Evolutionary conservation across 805 yeast species (phyloP), one percentile per base, ranked within the genome.

Genomic region (Cyberlindnera euphorbiiphila): DNA sequence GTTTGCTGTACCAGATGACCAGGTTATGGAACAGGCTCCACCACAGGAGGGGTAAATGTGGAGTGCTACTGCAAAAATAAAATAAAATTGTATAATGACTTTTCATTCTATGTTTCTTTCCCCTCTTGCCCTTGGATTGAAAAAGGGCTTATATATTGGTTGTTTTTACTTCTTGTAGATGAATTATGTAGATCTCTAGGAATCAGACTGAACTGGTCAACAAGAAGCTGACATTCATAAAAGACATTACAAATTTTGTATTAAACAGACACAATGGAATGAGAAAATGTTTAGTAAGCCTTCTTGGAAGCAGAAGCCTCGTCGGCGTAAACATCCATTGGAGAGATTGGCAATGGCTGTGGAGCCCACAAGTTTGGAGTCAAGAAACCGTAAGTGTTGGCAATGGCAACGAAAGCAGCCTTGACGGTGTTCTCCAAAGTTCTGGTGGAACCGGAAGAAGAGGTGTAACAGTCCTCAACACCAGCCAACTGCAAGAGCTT

Each of bases 321-420:
- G 61, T 83, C 91, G 64, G 91, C 81, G 80, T 82, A 89, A 65
- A 83, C 79, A 66, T 93, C 98, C 71, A 93, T 78, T 69, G 98
- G 98, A 66, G 95, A 85, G 59, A 85, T 76, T 65, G 79, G 78
- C 67, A 89, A 79, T 53, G 85, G 78, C 64, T 80, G 78, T 61
- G 80, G 85, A 61, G 75, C 74, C 98, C 98, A 93, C 74, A 93
- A 80, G 95, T 89, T 85, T 68, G 98, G 98, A 71, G 98, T 93
- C 76, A 93, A 84, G 98, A 89, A 93, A 77, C 95, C 96, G 87
- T 93, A 93, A 60, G 98, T 87, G 95, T 89, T 91, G 78, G 97
- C 96, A 66, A 93, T 84, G 65, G 98, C 98, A 73, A 83, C 89
- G 80, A 93, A 93, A 65, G 97, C 86, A 67, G 98, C 98, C 84